Evolutionary conservation across 2,329 filamentous ascomycete genomes (phyloP).

Genomic region (Phaeosphaeriaceae sp.): DNA sequence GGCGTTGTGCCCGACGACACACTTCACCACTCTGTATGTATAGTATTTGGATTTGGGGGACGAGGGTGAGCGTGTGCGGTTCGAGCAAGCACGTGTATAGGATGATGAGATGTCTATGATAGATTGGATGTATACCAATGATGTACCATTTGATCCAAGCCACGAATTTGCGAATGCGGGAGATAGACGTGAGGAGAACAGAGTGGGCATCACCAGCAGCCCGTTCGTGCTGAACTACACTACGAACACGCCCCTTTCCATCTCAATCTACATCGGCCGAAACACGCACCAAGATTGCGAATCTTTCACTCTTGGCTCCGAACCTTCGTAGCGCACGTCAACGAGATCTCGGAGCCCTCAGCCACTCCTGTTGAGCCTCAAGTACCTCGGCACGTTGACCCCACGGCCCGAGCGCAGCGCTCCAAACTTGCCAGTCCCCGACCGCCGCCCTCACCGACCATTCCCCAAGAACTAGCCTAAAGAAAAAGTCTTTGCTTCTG

Average conservation of each 20-base stretch:
- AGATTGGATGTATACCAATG: neutral
- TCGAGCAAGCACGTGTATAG: conserved; percentile 10
- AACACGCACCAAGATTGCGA: neutral
- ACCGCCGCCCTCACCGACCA: conserved; percentile 21
- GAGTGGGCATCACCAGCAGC: neutral
- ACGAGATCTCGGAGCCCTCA: neutral
- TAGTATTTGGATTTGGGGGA: conserved; percentile 19
- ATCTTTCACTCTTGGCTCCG: neutral
- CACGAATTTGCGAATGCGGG: too few species aligned
- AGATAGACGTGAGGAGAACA: neutral
- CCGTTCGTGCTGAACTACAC: neutral
- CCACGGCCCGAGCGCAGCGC: conserved; percentile 20
- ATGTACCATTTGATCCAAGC: neutral
- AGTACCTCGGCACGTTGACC: conserved; percentile 1
- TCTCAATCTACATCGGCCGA: neutral
- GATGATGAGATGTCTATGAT: conserved; percentile 3
- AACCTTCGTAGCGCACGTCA: too few species aligned
- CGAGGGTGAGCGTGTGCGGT: conserved; percentile 5
- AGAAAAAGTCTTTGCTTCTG: conserved; percentile 20
- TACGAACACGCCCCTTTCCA: neutral
- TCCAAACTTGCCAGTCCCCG: conserved; percentile 3
- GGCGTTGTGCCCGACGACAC: conserved; percentile 27
- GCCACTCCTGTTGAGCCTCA: neutral
- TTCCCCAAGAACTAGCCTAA: conserved; percentile 12
- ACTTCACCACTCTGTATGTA: conserved; percentile 39